Percentiles rank a stretch among this genome's conserved stretches.
Conservation (phyloP, 2,329 filamentous ascomycete genomes). For the Nemania serpens region DNA sequence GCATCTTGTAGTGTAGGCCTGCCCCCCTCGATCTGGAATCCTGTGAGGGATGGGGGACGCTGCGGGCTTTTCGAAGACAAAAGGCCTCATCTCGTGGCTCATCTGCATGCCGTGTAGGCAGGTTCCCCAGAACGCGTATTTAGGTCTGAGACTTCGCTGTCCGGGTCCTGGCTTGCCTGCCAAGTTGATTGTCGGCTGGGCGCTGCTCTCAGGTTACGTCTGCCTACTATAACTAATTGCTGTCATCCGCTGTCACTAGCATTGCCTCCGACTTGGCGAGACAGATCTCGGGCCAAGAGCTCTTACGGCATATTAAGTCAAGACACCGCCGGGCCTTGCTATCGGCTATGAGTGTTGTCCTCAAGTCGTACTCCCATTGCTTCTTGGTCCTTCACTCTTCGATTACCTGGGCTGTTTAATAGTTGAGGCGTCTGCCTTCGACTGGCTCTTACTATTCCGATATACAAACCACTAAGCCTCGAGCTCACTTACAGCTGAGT, state of each 20-base stretch:
- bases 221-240: conserved; percentile 2
- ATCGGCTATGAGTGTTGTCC: conserved; percentile 2
- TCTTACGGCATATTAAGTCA: conserved; percentile 21
- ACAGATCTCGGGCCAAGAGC: conserved; percentile 26
- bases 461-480: conserved; percentile 6
- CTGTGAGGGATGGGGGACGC: conserved; percentile 3
- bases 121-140: conserved; percentile 10
- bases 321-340: conserved; percentile 16
- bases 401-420: conserved; percentile 3
- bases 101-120: neutral
- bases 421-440: conserved; percentile 1
- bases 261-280: conserved; percentile 15
- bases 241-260: conserved; percentile 14
- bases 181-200: conserved; percentile 28
- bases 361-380: conserved; percentile 9
- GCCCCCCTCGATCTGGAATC: conserved; percentile 8
- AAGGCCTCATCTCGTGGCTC: conserved; percentile 19
- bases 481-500: neutral
- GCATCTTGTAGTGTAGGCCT: conserved; percentile 7
- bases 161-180: conserved; percentile 13
- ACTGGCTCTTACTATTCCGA: neutral
- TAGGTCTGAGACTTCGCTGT: conserved; percentile 23
- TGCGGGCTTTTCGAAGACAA: conserved; percentile 22
- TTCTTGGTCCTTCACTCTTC: neutral
- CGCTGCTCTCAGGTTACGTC: conserved; percentile 24